Conservation (phyloP, 495 filamentous ascomycete genomes). For the Rusavskia elegans region DNA sequence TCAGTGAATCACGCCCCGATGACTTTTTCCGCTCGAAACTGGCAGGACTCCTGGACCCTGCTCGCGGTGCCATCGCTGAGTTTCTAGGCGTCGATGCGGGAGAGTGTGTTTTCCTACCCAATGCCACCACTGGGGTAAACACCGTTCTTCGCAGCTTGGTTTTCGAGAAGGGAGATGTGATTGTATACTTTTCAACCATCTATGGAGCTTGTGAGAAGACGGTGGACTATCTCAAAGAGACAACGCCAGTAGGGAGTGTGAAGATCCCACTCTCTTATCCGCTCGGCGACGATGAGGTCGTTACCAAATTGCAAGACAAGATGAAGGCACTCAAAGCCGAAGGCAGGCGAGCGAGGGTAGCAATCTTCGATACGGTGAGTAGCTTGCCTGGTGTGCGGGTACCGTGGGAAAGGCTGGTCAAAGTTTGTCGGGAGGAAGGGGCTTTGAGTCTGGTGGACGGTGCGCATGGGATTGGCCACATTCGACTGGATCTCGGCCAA, state of each 20-base stretch:
- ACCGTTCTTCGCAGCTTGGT: slow-evolving; percentile 59
- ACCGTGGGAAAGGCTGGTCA: slow-evolving; percentile 54
- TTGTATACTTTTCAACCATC: slow-evolving; percentile 55
- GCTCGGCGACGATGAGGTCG: slow-evolving; percentile 38
- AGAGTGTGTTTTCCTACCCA: slow-evolving; percentile 61
- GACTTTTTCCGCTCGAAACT: slow-evolving; percentile 52
- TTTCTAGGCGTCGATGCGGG: slow-evolving; percentile 44
- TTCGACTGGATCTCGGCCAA: slow-evolving; percentile 44
- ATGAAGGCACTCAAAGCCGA: slow-evolving; percentile 25
- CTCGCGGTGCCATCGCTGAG: slow-evolving; percentile 45
- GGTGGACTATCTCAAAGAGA: slow-evolving; percentile 52
- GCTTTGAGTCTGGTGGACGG: slow-evolving; percentile 58
- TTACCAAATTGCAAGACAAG: slow-evolving; percentile 30
- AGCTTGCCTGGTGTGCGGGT: slow-evolving; percentile 61
- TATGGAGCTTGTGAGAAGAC: slow-evolving; percentile 64
- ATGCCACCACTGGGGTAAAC: slow-evolving; percentile 68
- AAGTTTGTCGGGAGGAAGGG: slow-evolving; percentile 43
- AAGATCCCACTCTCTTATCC: slow-evolving; percentile 40
- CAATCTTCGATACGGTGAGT: slow-evolving; percentile 67
- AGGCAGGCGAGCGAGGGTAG: slow-evolving; percentile 36
- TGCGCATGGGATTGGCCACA: slow-evolving; percentile 68
- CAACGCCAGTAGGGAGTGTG: slow-evolving; percentile 18
- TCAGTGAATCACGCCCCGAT: slow-evolving; percentile 51
- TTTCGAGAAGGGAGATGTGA: slow-evolving; percentile 41
- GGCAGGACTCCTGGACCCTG: slow-evolving; percentile 40